Evolutionary conservation across 352 stramenopile genomes (phyloP), one percentile per base, ranked within the genome.

Genomic region (Globisporangium cederbergense): DNA sequence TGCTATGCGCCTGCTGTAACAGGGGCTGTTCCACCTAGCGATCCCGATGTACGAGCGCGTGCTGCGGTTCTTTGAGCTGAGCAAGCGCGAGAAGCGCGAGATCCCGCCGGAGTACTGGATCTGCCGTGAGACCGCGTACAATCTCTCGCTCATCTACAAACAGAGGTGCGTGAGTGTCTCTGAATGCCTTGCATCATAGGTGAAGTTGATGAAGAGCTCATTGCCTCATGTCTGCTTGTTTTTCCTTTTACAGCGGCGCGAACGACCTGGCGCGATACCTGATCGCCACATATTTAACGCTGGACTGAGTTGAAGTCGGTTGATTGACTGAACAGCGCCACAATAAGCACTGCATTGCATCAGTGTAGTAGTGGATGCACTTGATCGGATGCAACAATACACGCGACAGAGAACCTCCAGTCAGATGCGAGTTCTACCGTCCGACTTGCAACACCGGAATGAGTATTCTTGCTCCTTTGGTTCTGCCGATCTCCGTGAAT

Each of bases 21-120:
- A 95, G 86, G 87, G 86, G 11, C 74, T 96, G 22, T 93, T 91
- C 70, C 87, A 96, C 57, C 72, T 96, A 45, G 83, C 87, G 11
- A 94, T 96, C 57, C 81, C 85, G 0, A 93, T 94, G 85, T 96
- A 96, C 56, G 87, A 96, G 65, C 83, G 84, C 57, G 85, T 94
- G 50, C 70, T 96, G 51, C 82, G 85, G 14, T 91, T 88, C 52
- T 92, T 89, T 59, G 85, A 93, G 64, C 62, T 79, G 22, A 75
- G 74, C 57, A 79, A 88, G 20, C 66, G 76, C 25, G 70, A 85
- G 20, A 54, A 76, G 8, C 71, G 65, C 2, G 68, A 89, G 9
- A 71, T 91, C 20, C 80, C 82, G 1, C 60, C 65, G 2, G 80
- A 93, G 68, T 94, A 92, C 54, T 72, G 83, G 51, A 74, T 96